Conservation (phyloP, 202 grass and related monocot genomes). For the Thinopyrum obtusiflorum region DNA sequence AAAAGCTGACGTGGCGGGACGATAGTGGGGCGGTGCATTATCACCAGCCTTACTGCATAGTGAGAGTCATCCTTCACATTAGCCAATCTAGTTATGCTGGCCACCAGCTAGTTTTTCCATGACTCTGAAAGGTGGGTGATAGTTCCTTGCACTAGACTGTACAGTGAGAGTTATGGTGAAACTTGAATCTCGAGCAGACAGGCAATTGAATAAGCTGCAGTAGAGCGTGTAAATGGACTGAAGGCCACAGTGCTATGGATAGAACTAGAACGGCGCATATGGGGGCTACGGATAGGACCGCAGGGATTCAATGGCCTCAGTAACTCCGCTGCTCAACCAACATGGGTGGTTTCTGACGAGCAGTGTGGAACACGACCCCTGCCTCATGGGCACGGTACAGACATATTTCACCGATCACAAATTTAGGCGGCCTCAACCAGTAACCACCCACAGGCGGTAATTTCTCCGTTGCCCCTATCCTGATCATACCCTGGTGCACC, state of each 20-base stretch:
- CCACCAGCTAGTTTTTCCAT: background rate
- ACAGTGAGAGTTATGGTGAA: background rate
- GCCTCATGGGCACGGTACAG: background rate
- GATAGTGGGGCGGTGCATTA: no score
- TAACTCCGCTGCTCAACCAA: no score
- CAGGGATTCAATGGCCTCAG: no score
- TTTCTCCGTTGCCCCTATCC: no score
- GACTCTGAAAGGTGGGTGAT: background rate
- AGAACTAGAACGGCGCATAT: background rate
- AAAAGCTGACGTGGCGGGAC: no score
- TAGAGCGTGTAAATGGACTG: background rate
- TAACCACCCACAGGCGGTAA: no score
- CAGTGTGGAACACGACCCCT: background rate
- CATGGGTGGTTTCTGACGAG: background rate
- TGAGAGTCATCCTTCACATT: no score
- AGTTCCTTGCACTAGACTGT: background rate
- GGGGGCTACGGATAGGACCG: no score
- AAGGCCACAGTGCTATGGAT: background rate
- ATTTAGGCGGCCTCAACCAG: background rate
- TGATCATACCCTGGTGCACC: no score
- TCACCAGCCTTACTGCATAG: background rate
- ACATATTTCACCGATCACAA: background rate
- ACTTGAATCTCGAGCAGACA: constrained; percentile 4
- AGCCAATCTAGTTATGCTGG: no score
- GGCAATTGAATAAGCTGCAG: constrained; percentile 28